Base-by-base conservation (phyloP, 164 flowering plant species). In the Umbilicus rupestris region DNA sequence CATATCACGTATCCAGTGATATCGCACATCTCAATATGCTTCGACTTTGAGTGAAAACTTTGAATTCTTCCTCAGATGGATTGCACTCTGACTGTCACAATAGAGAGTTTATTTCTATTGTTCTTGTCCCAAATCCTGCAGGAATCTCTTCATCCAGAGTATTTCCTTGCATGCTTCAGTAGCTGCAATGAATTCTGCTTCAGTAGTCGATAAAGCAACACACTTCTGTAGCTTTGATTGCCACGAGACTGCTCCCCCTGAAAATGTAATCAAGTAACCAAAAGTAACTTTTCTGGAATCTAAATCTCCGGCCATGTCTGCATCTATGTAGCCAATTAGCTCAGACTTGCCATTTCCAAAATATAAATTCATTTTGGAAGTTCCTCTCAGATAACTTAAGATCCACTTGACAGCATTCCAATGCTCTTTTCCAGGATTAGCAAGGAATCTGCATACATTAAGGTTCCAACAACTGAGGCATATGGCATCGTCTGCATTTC, bases 281-380 rank as follows among this genome's bases (percentile, higher is more conserved):
- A 30, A 30, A 3, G 63, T 59, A 29, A 30, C n/a, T 31, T 59
- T 59, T 31, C 30, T 59, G 10, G 35, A 59, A 59, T 59, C 30
- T 24, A 59, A 7, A 64, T 64, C 64, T 16, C 68, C 4, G 4
- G 55, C 63, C 72, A 64, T 49, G 44, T 70, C 64, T 37, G 72
- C 24, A 64, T 70, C 57, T 8, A 35, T 64, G 20, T 50, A 70
- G 0, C 63, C 72, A n/a, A 9, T 17, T 7, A 70, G 24, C 62
- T 49, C 20, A 16, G 63, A 30, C 24, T 70, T 28, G 7, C 39
- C 68, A 29, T 11, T 20, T 5, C 68, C 52, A 64, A 70, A 70
- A 24, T 45, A 35, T 2, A 70, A 35, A 1, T 5, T 5, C 35
- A 64, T 24, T 5, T 64, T 57, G 28, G 68, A 49, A 64, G 68